A percentile compares a stretch with the other conserved stretches of the same genome.
These are phyloP conservation scores for Fragosphaeria purpurea DNA, from an alignment of 2,329 filamentous ascomycete species.

Conservation along the genomic window DNA sequence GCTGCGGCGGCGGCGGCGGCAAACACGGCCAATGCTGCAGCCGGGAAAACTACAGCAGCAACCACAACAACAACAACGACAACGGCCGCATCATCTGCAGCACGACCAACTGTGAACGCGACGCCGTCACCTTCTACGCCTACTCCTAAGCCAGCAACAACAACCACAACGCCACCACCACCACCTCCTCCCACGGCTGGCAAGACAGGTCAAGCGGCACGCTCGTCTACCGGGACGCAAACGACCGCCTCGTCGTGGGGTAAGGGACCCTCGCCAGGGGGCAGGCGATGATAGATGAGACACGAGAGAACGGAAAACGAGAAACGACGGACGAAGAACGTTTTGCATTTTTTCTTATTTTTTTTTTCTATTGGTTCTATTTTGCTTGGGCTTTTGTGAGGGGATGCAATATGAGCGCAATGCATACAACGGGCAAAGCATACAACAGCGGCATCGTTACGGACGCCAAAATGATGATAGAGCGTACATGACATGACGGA, in stretches of 20 bases:
- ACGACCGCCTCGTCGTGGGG: neutral
- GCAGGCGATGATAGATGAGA: neutral
- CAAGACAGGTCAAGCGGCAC: neutral
- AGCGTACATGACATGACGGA: too few species aligned
- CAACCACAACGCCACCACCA: neutral
- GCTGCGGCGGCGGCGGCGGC: neutral
- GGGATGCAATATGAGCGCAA: neutral
- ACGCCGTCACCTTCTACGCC: neutral
- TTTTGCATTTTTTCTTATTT: neutral
- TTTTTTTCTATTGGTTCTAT: neutral
- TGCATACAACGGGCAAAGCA: too few species aligned
- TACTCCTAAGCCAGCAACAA: neutral
- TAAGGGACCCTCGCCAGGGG: conserved; percentile 1
- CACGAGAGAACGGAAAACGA: neutral
- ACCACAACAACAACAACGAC: neutral
- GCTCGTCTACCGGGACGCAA: too few species aligned
- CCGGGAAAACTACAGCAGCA: neutral
- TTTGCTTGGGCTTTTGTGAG: neutral
- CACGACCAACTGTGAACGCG: neutral
- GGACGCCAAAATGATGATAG: too few species aligned
- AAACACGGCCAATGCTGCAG: neutral
- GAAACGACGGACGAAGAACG: conserved; percentile 2
- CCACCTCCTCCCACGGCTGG: neutral
- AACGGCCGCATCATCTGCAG: neutral
- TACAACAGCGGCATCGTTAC: too few species aligned